Percentiles rank a stretch among this genome's conserved stretches.
These are phyloP conservation scores for Pseudogymnoascus sp. DNA, from an alignment of 2,329 filamentous ascomycete genomes.

Conservation along the genomic window DNA sequence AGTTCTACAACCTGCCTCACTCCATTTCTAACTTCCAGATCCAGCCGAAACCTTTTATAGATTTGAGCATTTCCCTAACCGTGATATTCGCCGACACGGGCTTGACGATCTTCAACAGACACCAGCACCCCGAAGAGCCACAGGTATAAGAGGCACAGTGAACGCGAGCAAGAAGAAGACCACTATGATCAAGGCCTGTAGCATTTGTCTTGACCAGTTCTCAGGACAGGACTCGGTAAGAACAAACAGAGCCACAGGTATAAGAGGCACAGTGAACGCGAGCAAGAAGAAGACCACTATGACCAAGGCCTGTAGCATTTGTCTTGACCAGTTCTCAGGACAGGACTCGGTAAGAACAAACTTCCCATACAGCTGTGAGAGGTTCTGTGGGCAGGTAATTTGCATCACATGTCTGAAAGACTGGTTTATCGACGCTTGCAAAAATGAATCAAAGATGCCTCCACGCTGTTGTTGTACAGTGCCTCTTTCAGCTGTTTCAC, in stretches of 20 bases:
- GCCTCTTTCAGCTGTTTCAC: slow-evolving; percentile 32
- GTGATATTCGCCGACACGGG: neutral
- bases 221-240: neutral
- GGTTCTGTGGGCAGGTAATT: neutral
- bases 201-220: neutral
- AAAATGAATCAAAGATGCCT: slow-evolving; percentile 34
- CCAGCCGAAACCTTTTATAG: neutral
- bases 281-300: neutral
- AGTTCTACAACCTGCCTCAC: neutral
- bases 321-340: neutral
- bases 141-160: neutral
- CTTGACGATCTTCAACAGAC: neutral
- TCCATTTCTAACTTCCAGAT: neutral
- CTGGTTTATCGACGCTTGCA: slow-evolving; percentile 35
- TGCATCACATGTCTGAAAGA: slow-evolving; percentile 30
- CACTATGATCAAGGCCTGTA: neutral
- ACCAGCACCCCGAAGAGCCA: neutral
- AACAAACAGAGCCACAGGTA: neutral
- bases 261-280: neutral
- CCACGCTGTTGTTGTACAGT: slow-evolving; percentile 37
- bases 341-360: neutral
- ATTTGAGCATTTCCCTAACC: neutral
- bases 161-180: neutral
- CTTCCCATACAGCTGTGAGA: slow-evolving; percentile 1
- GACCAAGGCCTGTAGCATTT: neutral